Conservation (phyloP, 2,329 filamentous ascomycete species). For the Ophiosphaerella narmari region DNA sequence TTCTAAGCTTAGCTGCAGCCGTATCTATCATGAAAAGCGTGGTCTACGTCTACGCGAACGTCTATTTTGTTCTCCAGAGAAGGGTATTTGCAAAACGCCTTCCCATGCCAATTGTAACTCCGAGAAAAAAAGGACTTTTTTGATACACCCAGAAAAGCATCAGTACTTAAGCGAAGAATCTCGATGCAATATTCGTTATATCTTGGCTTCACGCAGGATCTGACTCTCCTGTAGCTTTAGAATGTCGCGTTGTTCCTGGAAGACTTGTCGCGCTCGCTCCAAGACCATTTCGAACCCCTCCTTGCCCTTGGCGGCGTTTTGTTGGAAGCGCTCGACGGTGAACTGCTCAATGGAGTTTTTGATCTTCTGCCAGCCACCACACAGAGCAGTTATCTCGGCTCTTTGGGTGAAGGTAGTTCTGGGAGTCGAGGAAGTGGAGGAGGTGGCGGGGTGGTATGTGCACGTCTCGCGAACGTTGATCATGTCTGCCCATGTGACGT, state of each 20-base stretch:
- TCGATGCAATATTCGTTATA: constrained; percentile 15
- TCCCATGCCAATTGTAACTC: constrained; percentile 4
- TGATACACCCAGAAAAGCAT: neutral
- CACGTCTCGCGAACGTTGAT: constrained; percentile 93
- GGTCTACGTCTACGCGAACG: neutral
- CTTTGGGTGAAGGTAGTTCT: constrained; percentile 85
- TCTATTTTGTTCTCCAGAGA: neutral
- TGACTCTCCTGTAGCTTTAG: constrained; percentile 46
- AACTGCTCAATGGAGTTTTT: constrained; percentile 95
- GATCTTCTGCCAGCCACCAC: constrained; percentile 95
- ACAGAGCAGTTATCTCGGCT: constrained; percentile 90
- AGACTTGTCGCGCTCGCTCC: constrained; percentile 88
- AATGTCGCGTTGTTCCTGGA: constrained; percentile 82
- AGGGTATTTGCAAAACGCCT: constrained; percentile 6
- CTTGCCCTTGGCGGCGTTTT: constrained; percentile 87
- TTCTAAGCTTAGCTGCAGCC: neutral
- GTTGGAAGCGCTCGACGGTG: constrained; percentile 82
- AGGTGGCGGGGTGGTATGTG: constrained; percentile 70
- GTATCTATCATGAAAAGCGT: constrained; percentile 8
- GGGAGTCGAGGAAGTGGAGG: constrained; percentile 49
- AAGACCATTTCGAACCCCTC: constrained; percentile 96
- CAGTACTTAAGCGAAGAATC: neutral
- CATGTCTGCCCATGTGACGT: constrained; percentile 90
- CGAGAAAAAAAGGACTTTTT: constrained; percentile 2
- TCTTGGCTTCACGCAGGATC: constrained; percentile 38